Percentiles rank a stretch among this genome's conserved stretches.
Evolutionary conservation across 1,284 basidiomycete genomes (phyloP).

Genomic region (Kwoniella shivajii): DNA sequence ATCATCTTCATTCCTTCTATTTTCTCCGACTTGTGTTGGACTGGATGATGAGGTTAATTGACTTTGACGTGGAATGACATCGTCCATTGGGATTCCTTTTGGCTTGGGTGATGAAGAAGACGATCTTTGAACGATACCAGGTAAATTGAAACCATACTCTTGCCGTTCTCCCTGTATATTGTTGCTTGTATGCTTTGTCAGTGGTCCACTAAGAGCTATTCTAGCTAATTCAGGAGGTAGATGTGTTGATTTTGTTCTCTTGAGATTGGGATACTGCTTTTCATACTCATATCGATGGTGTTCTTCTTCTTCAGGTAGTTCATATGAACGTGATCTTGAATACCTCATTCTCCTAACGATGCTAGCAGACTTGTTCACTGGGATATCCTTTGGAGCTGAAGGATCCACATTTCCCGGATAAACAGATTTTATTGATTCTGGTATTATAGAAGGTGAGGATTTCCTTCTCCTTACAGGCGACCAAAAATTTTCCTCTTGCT

Average conservation of each 20-base stretch:
- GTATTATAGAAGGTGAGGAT: not conserved
- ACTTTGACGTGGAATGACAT: not conserved
- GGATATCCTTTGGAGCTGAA: not conserved
- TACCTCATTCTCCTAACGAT: no score
- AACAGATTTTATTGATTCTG: not conserved
- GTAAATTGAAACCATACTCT: not conserved
- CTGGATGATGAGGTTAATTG: no score
- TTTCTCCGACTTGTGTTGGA: no score
- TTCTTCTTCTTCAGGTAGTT: not conserved
- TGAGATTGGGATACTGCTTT: not conserved
- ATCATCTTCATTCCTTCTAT: no score
- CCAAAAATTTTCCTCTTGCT: not conserved
- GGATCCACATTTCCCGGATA: not conserved
- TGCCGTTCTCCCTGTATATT: not conserved
- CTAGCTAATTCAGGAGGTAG: constrained; percentile 10
- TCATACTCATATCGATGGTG: not conserved
- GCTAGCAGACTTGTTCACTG: no score
- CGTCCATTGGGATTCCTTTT: not conserved
- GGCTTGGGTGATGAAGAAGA: not conserved
- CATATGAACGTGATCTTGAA: not conserved
- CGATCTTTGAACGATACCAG: not conserved
- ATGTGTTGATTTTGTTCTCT: not conserved
- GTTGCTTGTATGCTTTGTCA: no score
- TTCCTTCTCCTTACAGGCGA: not conserved
- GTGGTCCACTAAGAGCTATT: not conserved